Base-by-base conservation (phyloP, 1,139 yeast genomes). In the Starmera stellimalicola region DNA sequence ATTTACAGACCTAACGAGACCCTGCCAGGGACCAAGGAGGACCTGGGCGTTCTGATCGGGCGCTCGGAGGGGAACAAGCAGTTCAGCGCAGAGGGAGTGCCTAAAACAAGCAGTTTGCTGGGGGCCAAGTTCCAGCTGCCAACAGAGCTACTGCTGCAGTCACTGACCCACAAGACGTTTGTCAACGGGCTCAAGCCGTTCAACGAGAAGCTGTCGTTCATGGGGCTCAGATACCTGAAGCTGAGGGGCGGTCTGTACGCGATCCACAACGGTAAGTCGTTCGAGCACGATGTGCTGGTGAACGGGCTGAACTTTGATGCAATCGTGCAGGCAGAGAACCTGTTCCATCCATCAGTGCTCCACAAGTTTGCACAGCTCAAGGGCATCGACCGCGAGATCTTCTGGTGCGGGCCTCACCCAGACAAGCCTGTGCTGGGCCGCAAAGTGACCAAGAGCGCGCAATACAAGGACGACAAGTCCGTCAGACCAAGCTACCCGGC, bases 111-210 rank as follows among this genome's bases (percentile, higher is more conserved):
- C 45, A 45, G 53, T 23, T 68, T 77, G 40, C 60, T 80, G 30
- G 68, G 77, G 17, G 70, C 71, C 38, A 71, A 71, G 18, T 62
- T 51, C 43, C 37, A 43, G 17, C 50, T 70, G 26, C 60, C 67
- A 18, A 48, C 54, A 18, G 42, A 51, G 16, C 47, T 82, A 39
- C 64, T 81, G 26, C 62, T 85, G 40, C 96, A 88, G 60, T 76
- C 82, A 24, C 62, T 87, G 49, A 87, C 96, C 10, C 96, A 88
- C 60, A 88, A 88, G 60, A 83, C 95, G 27, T 88, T 87, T 65
- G 94, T 94, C 7, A 93, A 84, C 58, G 96, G 95, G 12, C 66
- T 73, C 41, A 77, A 78, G 49, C 95, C 96, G 15, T 84, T 80
- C 58, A 88, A 88, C 58, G 95, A 85, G 53, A 82, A 81, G 55